These are phyloP conservation scores for Ascosphaera apis DNA, from an alignment of 2,329 filamentous ascomycete genomes.

Conservation along the genomic window DNA sequence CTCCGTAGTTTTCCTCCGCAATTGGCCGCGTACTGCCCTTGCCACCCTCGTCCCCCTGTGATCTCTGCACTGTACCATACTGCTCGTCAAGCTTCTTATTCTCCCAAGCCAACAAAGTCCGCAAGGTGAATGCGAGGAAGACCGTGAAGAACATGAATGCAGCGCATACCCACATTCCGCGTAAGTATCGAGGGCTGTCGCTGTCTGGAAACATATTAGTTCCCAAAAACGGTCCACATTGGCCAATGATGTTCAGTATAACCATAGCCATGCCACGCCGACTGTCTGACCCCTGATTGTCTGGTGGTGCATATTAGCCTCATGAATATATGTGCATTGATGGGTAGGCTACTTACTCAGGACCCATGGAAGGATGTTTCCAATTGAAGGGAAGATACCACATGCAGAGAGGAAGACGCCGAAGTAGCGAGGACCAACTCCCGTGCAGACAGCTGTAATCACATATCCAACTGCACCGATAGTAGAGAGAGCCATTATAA, in stretches of 20 bases:
- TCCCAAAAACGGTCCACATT: conserved; percentile 38
- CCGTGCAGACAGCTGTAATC: conserved; percentile 35
- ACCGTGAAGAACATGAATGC: conserved; percentile 38
- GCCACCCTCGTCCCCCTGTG: conserved; percentile 3
- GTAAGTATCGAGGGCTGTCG: conserved; percentile 25
- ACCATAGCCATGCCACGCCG: conserved; percentile 43
- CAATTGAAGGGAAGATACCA: conserved; percentile 44
- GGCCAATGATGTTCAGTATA: conserved; percentile 44
- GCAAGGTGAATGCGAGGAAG: conserved; percentile 28
- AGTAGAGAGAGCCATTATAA: conserved; percentile 32
- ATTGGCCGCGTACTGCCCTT: conserved; percentile 5
- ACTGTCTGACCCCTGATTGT: conserved; percentile 47
- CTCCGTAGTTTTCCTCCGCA: conserved; percentile 19
- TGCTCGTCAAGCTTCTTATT: conserved; percentile 35
- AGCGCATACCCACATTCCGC: conserved; percentile 37
- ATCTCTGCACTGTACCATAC: conserved; percentile 13
- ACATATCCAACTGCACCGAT: conserved; percentile 40
- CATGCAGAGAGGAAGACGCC: conserved; percentile 32
- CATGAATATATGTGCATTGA: background rate
- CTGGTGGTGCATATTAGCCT: conserved; percentile 10
- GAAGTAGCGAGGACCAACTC: conserved; percentile 26
- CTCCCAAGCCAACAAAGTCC: conserved; percentile 33
- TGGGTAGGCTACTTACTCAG: conserved; percentile 18
- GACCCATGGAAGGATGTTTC: conserved; percentile 48
- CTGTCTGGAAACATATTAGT: conserved; percentile 36